Evolutionary conservation across 2,329 filamentous ascomycete genomes (phyloP).

Genomic region (Pseudogymnoascus sp.): DNA sequence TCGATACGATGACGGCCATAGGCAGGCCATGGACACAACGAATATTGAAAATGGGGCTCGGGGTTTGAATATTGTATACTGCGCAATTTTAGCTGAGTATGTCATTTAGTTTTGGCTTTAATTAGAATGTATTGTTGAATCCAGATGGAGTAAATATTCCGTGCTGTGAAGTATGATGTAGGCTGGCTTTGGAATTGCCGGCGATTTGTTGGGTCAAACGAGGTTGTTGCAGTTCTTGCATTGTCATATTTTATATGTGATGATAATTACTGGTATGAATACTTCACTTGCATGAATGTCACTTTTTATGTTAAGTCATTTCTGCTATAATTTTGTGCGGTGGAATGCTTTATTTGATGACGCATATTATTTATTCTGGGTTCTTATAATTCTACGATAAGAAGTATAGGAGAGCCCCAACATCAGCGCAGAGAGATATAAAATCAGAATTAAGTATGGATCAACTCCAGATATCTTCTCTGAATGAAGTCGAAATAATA

Average conservation of each 20-base stretch:
- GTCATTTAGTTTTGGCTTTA: neutral
- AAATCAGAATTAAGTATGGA: neutral
- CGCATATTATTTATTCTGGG: neutral
- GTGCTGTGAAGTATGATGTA: neutral
- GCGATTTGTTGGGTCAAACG: neutral
- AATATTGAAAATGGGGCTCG: neutral
- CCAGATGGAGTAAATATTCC: neutral
- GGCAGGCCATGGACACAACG: neutral
- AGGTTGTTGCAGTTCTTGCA: neutral
- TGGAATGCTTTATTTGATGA: neutral
- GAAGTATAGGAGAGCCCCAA: neutral
- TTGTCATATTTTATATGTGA: neutral
- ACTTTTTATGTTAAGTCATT: neutral
- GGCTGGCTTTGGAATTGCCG: neutral
- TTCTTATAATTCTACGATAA: neutral
- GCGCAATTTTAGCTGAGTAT: neutral
- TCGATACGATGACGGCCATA: conserved; percentile 1
- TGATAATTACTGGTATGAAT: neutral
- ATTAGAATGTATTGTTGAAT: conserved; percentile 5
- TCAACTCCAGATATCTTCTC: neutral
- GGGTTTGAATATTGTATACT: neutral
- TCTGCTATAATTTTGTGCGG: neutral
- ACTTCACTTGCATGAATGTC: neutral
- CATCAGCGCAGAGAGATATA: neutral
- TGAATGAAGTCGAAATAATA: neutral